These are phyloP conservation scores for Exophiala aquamarina DNA, from an alignment of 2,329 filamentous ascomycete genomes.

Conservation along the genomic window DNA sequence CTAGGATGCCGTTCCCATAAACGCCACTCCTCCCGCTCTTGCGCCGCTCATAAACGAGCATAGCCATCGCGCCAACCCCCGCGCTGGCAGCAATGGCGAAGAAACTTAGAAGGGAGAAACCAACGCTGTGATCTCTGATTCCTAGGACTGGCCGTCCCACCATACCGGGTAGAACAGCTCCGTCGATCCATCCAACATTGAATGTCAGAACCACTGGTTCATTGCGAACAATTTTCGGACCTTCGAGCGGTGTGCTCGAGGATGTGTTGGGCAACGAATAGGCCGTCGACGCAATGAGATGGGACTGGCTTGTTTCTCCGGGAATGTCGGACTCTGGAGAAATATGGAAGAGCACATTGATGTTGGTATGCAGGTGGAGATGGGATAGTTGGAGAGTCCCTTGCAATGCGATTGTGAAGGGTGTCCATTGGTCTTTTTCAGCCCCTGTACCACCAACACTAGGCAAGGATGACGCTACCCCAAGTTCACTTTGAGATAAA, in stretches of 20 bases:
- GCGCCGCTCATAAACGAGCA: slow-evolving; percentile 28
- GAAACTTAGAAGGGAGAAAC: slow-evolving; percentile 28
- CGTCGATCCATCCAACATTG: slow-evolving; percentile 71
- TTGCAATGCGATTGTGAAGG: slow-evolving; percentile 82
- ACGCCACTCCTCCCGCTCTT: slow-evolving; percentile 27
- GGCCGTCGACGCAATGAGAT: slow-evolving; percentile 81
- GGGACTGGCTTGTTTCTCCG: slow-evolving; percentile 56
- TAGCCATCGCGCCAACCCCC: slow-evolving; percentile 27
- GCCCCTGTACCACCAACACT: slow-evolving; percentile 27
- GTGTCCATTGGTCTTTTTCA: slow-evolving; percentile 61
- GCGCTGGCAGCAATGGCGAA: slow-evolving; percentile 28
- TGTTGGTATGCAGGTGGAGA: slow-evolving; percentile 82
- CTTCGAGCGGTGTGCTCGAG: slow-evolving; percentile 49
- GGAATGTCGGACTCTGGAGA: slow-evolving; percentile 29
- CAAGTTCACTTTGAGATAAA: slow-evolving; percentile 34
- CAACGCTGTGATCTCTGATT: slow-evolving; percentile 27
- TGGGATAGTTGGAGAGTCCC: slow-evolving; percentile 87
- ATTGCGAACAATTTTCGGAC: slow-evolving; percentile 75
- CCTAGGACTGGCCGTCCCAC: slow-evolving; percentile 25
- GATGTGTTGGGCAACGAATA: slow-evolving; percentile 68
- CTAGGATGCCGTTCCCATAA: slow-evolving; percentile 25
- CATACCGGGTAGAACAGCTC: slow-evolving; percentile 33
- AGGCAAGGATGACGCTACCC: slow-evolving; percentile 22
- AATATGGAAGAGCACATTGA: slow-evolving; percentile 82
- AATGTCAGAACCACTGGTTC: slow-evolving; percentile 78